Conservation (phyloP, 129 eudicot species). For the Centaurea solstitialis region DNA sequence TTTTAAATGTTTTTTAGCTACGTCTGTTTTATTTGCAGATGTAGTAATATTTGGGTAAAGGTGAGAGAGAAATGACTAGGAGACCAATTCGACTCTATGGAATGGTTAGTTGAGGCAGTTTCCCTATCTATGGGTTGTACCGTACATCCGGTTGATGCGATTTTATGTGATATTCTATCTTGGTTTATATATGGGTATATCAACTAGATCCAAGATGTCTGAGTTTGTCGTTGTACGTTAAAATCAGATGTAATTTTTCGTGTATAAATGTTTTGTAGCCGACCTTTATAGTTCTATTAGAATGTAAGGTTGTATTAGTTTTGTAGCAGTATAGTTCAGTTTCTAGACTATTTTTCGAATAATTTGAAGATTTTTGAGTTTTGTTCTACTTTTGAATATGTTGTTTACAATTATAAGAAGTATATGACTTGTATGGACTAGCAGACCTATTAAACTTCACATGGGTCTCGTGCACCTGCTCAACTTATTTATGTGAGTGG, state of each 20-base stretch:
- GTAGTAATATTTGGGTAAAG: too few species aligned
- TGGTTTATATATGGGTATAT: background rate
- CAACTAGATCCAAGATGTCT: background rate
- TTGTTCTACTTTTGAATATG: background rate
- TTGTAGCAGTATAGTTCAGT: background rate
- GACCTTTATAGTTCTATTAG: background rate
- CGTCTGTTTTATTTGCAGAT: too few species aligned
- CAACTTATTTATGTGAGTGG: too few species aligned
- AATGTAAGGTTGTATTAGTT: constrained; percentile 8
- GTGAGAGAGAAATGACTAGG: too few species aligned
- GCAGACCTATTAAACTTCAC: too few species aligned
- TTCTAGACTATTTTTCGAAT: background rate
- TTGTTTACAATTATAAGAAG: background rate
- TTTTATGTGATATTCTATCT: background rate
- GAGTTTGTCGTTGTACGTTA: background rate
- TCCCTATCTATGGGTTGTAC: constrained; percentile 9
- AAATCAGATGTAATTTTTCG: background rate
- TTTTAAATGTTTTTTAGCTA: too few species aligned
- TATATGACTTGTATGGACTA: background rate
- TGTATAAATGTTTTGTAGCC: background rate
- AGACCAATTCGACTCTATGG: too few species aligned
- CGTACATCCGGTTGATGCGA: constrained; percentile 7
- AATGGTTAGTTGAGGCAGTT: too few species aligned
- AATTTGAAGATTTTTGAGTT: background rate
- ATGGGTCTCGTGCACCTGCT: too few species aligned